Base-by-base conservation (phyloP, 495 filamentous ascomycete species). In the Penicillium fimorum region DNA sequence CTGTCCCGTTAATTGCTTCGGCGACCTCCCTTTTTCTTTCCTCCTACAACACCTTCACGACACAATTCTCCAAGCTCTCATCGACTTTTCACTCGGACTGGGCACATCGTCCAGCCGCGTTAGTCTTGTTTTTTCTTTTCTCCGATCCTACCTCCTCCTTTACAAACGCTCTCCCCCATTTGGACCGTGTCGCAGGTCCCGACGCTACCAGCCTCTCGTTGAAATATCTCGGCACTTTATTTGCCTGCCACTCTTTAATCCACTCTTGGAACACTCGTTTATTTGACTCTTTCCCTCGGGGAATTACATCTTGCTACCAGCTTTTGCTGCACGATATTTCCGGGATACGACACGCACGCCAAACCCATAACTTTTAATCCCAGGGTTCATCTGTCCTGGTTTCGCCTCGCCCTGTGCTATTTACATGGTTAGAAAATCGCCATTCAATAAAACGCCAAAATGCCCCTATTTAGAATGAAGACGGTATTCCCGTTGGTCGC, bases 391-490 rank as follows among this genome's bases (percentile, higher is more conserved):
- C 17, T 18, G 17, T 29, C 46, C 37, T n/a, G 22, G 15, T 56
- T 24, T 56, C 54, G 18, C 30, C 25, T 46, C 11, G 25, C 40
- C 49, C 43, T 47, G 55, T 69, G 9, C 24, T 18, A 56, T 56
- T 56, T 68, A 71, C 68, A 74, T 77, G 72, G 71, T 74, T 51
- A 68, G 75, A 56, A 70, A 73, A 50, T 58, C 70, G 17, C 51
- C 60, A 49, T 54, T 61, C 55, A 61, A 58, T 62, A 60, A 46
- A 38, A 11, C 37, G 52, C 64, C 70, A 78, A 64, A 59, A 77
- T 78, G 76, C 70, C 76, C 63, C 62, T 75, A 33, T 69, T 78
- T 59, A 68, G 76, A 55, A 62, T 74, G 47, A 77, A 75, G 70
- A 78, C 74, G 53, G 62, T 70, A 11, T 76, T 78, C 38, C 76